Evolutionary conservation across 1,284 basidiomycete species (phyloP).

Genomic region (Sporisorium graminicola): DNA sequence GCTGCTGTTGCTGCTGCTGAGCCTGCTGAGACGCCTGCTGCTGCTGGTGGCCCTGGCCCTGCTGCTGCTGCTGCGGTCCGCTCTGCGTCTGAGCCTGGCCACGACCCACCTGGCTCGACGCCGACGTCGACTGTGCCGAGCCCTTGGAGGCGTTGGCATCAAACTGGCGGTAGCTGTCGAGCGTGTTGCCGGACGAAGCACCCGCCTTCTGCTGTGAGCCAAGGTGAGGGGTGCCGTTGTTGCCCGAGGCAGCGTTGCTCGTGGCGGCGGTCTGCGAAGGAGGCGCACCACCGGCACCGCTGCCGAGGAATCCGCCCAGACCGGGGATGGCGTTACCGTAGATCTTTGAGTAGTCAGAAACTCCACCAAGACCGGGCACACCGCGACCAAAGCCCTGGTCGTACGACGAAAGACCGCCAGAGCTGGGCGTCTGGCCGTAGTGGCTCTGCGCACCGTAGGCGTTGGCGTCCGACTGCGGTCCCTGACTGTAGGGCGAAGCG

Average conservation of each 20-base stretch:
- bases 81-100: slow-evolving; percentile 47
- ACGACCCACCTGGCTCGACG: slow-evolving; percentile 43
- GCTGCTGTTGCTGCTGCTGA: slow-evolving; percentile 54
- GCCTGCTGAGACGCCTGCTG: slow-evolving; percentile 11
- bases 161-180: slow-evolving; percentile 54
- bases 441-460: slow-evolving; percentile 60
- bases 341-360: slow-evolving; percentile 66
- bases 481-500: slow-evolving; percentile 63
- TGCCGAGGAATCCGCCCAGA: slow-evolving; percentile 57
- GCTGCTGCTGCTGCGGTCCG: slow-evolving; percentile 41
- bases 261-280: slow-evolving; percentile 47
- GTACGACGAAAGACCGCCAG: slow-evolving; percentile 50
- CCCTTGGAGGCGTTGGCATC: slow-evolving; percentile 49
- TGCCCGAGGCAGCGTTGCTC: slow-evolving; percentile 37
- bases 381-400: slow-evolving; percentile 64
- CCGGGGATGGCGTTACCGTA: slow-evolving; percentile 59
- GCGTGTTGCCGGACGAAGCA: slow-evolving; percentile 44
- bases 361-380: slow-evolving; percentile 50
- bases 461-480: slow-evolving; percentile 45
- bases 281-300: slow-evolving; percentile 40
- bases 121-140: slow-evolving; percentile 24
- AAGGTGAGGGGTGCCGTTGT: slow-evolving; percentile 49
- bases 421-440: slow-evolving; percentile 55
- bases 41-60: slow-evolving; percentile 41
- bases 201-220: slow-evolving; percentile 53